Evolutionary conservation across 768 basidiomycete species (phyloP).

Genomic region (Mycena crocata): DNA sequence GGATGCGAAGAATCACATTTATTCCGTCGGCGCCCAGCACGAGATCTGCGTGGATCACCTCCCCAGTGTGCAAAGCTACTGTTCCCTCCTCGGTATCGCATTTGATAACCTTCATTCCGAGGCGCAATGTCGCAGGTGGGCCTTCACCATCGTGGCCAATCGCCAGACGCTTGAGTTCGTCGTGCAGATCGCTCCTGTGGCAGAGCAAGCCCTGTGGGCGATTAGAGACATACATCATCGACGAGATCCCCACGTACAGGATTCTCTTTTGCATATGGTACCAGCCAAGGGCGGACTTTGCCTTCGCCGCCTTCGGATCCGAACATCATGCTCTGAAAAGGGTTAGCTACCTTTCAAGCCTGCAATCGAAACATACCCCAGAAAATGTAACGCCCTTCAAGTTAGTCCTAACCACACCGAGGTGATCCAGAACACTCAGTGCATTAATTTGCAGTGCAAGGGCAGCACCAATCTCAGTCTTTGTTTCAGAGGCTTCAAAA

Average conservation of each 20-base stretch:
- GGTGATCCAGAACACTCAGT: slow-evolving; percentile 1
- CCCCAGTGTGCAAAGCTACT: slow-evolving; percentile 43
- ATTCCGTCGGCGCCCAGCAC: slow-evolving; percentile 51
- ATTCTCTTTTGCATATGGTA: background rate
- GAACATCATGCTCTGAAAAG: background rate
- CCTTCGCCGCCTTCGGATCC: background rate
- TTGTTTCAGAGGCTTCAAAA: slow-evolving; percentile 13
- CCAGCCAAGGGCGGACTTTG: background rate
- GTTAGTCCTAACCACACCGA: slow-evolving; percentile 11
- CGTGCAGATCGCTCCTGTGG: slow-evolving; percentile 9
- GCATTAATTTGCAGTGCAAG: slow-evolving; percentile 18
- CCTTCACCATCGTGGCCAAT: background rate
- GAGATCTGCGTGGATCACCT: slow-evolving; percentile 47
- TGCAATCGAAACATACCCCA: slow-evolving; percentile 2
- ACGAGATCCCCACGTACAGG: background rate
- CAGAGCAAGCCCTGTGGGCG: slow-evolving; percentile 4
- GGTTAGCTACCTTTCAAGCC: no score
- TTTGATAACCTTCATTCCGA: slow-evolving; percentile 1
- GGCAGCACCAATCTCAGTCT: slow-evolving; percentile 27
- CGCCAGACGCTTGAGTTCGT: slow-evolving; percentile 4
- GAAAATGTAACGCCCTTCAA: background rate
- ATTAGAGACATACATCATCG: background rate
- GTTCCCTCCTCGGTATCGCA: slow-evolving; percentile 41
- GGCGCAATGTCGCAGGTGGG: background rate
- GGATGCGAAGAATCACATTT: no score